Evolutionary conservation across 129 eudicot genomes (phyloP).

Genomic region (Centella asiatica): DNA sequence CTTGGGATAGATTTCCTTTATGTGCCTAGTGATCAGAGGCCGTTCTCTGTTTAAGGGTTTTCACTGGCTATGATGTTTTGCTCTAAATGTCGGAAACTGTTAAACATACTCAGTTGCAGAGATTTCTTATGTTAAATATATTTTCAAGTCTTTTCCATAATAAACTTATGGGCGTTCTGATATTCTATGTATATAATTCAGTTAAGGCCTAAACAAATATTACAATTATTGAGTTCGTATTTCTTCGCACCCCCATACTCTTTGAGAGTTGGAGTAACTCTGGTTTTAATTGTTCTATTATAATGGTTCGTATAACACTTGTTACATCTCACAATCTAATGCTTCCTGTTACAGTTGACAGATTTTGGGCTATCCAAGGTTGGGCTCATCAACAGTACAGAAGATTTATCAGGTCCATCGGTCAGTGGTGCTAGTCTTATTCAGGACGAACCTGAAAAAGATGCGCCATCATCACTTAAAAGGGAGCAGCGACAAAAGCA

Average conservation of each 20-base stretch:
- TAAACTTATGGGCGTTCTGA: too few relatives aligned
- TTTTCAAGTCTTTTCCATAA: too few relatives aligned
- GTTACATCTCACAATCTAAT: constrained; percentile 39
- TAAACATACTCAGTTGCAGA: too few relatives aligned
- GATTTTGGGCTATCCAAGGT: constrained; percentile 99
- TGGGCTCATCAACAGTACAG: constrained; percentile 94
- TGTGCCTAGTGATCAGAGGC: too few relatives aligned
- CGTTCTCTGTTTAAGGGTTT: too few relatives aligned
- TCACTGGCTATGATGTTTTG: too few relatives aligned
- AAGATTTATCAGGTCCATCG: constrained; percentile 75
- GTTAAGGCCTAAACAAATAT: too few relatives aligned
- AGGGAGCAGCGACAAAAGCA: constrained; percentile 64
- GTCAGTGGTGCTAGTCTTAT: constrained; percentile 37
- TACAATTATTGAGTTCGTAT: too few relatives aligned
- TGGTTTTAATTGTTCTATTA: background rate
- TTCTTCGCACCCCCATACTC: background rate
- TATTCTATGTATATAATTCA: too few relatives aligned
- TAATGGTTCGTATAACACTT: background rate
- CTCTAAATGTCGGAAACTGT: too few relatives aligned
- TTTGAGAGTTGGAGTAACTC: background rate
- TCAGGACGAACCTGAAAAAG: constrained; percentile 43
- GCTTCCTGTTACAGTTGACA: constrained; percentile 74
- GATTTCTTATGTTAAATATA: too few relatives aligned
- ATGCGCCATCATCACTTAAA: constrained; percentile 31
- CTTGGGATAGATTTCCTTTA: too few relatives aligned